phyloP scores from a whole-genome alignment of 2,329 filamentous ascomycete species.

The Talaromyces sp. region DNA sequence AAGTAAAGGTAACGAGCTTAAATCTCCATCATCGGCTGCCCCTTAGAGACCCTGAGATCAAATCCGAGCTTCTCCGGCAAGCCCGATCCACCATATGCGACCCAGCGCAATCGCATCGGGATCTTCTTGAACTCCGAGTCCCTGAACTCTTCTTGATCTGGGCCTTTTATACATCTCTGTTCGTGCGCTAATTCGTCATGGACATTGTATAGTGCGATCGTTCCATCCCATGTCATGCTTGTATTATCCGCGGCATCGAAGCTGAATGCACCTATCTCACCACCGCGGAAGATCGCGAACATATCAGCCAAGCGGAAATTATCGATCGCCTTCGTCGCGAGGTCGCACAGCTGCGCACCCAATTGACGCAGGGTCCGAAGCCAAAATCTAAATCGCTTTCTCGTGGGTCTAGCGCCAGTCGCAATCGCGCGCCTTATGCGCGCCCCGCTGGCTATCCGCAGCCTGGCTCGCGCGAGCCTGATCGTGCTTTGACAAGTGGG shows the following conservation, averaged over 20 bases:
- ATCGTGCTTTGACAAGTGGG: too few relatives aligned
- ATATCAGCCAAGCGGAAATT: conserved; percentile 59
- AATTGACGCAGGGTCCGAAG: conserved; percentile 13
- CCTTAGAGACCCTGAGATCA: not conserved
- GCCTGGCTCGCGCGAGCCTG: not conserved
- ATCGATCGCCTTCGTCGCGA: conserved; percentile 32
- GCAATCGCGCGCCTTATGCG: not conserved
- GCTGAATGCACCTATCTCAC: conserved; percentile 34
- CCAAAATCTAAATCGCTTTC: not conserved
- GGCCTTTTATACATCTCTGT: not conserved
- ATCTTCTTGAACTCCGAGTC: too few relatives aligned
- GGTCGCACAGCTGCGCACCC: conserved; percentile 23
- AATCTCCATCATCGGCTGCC: too few relatives aligned
- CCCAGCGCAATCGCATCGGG: too few relatives aligned
- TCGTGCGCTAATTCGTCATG: not conserved
- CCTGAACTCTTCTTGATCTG: not conserved
- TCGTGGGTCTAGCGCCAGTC: conserved; percentile 2
- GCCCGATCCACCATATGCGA: not conserved
- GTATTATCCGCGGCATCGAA: conserved; percentile 29
- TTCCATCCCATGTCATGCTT: conserved; percentile 30
- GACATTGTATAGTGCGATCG: conserved; percentile 33
- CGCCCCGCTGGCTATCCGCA: not conserved
- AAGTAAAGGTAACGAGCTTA: conserved; percentile 36
- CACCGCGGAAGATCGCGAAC: conserved; percentile 61
- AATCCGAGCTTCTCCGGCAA: not conserved